These are phyloP conservation scores for Vigna radiata DNA, from an alignment of 306 rosid species.

Conservation along the genomic window DNA sequence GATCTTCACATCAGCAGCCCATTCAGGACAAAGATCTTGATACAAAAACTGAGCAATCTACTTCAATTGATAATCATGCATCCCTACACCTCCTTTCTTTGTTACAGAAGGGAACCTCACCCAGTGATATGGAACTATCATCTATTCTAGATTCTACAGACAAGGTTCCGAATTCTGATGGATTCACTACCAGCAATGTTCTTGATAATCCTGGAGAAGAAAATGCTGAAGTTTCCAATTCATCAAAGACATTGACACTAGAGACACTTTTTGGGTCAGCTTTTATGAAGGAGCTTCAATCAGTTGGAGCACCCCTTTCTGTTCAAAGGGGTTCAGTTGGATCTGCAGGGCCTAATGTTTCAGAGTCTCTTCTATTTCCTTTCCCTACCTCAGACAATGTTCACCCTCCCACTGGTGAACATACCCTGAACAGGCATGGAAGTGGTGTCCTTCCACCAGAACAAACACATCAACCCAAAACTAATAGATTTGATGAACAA, in stretches of 20 bases:
- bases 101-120: constrained; percentile 74
- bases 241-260: constrained; percentile 71
- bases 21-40: constrained; percentile 55
- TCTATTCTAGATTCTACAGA: constrained; percentile 50
- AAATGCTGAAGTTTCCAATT: constrained; percentile 56
- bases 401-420: constrained; percentile 51
- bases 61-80: constrained; percentile 70
- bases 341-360: constrained; percentile 61
- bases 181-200: constrained; percentile 47
- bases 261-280: constrained; percentile 97
- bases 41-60: constrained; percentile 56
- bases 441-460: constrained; percentile 52
- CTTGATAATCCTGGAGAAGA: constrained; percentile 58
- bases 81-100: constrained; percentile 86
- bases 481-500: constrained; percentile 64
- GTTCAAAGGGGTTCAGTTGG: constrained; percentile 71
- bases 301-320: constrained; percentile 98
- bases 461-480: constrained; percentile 56
- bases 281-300: constrained; percentile 95
- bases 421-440: constrained; percentile 56
- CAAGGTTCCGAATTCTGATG: constrained; percentile 51
- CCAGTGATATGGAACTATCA: constrained; percentile 52
- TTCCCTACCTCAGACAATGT: constrained; percentile 56
- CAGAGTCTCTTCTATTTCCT: constrained; percentile 64
- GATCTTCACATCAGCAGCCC: constrained; percentile 49